These are phyloP conservation scores for Termitomyces sp. DNA, from an alignment of 768 basidiomycete genomes.

Conservation along the genomic window DNA sequence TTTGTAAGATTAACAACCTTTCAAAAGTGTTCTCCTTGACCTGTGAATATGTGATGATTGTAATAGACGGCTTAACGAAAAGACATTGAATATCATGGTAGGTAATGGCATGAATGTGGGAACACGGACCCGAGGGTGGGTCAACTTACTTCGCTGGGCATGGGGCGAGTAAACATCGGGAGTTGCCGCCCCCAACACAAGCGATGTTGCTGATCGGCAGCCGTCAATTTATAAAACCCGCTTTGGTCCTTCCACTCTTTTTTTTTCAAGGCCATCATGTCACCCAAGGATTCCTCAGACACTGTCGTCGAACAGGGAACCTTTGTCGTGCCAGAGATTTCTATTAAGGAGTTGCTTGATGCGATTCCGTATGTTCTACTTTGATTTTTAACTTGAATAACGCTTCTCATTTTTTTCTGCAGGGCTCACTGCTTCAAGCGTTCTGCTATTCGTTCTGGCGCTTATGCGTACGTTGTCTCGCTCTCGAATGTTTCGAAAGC, in stretches of 20 bases:
- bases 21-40: neutral
- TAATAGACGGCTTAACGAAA: too few relatives aligned
- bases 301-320: slow-evolving; percentile 50
- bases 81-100: neutral
- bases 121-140: neutral
- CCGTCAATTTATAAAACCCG: slow-evolving; percentile 9
- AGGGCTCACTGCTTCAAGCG: slow-evolving; percentile 89
- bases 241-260: slow-evolving; percentile 2
- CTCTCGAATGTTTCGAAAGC: neutral
- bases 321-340: slow-evolving; percentile 73
- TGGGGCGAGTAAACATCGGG: slow-evolving; percentile 6
- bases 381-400: neutral
- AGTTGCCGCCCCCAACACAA: slow-evolving; percentile 12
- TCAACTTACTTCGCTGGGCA: too few relatives aligned
- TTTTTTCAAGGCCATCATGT: slow-evolving; percentile 23
- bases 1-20: neutral
- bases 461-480: slow-evolving; percentile 60
- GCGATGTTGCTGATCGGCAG: slow-evolving; percentile 2
- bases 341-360: slow-evolving; percentile 81
- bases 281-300: slow-evolving; percentile 23
- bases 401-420: slow-evolving; percentile 3
- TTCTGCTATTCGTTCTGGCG: slow-evolving; percentile 71
- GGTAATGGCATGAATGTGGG: neutral
- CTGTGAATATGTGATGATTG: neutral
- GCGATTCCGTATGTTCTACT: slow-evolving; percentile 67